Base-by-base conservation (phyloP, 306 rosid genomes). In the Luffa acutangula region DNA sequence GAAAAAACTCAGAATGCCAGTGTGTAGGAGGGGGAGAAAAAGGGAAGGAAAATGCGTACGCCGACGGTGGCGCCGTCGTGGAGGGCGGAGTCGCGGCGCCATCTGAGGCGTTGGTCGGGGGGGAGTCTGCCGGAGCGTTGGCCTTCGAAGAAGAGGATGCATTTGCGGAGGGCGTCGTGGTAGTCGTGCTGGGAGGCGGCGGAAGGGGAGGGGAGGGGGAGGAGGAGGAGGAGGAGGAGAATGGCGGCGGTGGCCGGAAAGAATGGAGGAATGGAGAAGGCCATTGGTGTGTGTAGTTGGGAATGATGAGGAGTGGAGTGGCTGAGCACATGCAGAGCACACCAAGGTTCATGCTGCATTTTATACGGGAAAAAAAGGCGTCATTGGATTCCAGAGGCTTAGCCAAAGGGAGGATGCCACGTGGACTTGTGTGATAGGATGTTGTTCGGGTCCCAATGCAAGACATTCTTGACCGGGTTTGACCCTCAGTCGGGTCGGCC, bases 121-220 rank as follows among this genome's bases (percentile, higher is more conserved):
- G 97, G 99, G 63, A 95, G 93, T 57, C 46, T 87, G 0, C 99
- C 99, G 7, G 99, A 95, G 65, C 99, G 99, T n/a, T 95, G 99
- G 90, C 99, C 99, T 83, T 95, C 99, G 80, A 93, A 95, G 88
- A 93, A 95, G 86, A 95, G 97, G 33, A 95, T 93, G 89, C 97
- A 85, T 83, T 95, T 95, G 39, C 78, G 88, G 75, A 95, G 93
- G 41, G 99, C 97, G 60, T 93, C 96, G 58, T 57, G 80, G 87
- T 95, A 95, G 91, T 95, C 84, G 49, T 93, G 97, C 71, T 72
- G 79, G 39, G 87, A 84, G 57, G 85, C 1, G 71, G 9, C 70
- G 4, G 87, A 80, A 1, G 20, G 87, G 7, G 78, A 52, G 59
- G 67, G 70, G 48, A 82, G 81, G 48, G 86, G 80, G 76, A 87